Evolutionary conservation across 2,329 filamentous ascomycete genomes (phyloP).

Genomic region (Cercospora sp.): DNA sequence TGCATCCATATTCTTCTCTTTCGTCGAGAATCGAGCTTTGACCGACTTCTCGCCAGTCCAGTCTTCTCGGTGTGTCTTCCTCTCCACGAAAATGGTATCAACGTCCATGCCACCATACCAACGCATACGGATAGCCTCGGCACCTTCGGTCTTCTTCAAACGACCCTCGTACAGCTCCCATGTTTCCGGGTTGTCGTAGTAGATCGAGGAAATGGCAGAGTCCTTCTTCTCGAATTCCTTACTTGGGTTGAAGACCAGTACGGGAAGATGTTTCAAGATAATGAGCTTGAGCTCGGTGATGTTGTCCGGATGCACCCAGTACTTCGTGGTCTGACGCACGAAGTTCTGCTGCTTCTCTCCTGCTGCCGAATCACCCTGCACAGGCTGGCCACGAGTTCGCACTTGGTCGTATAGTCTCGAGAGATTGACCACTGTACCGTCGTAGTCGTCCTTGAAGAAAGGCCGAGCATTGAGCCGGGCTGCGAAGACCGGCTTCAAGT

Average conservation of each 20-base stretch:
- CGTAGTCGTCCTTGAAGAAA: constrained; percentile 99
- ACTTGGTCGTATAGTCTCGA: constrained; percentile 95
- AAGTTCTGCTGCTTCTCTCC: constrained; percentile 94
- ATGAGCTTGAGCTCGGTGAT: constrained; percentile 98
- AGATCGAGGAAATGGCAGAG: constrained; percentile 95
- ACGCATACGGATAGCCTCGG: constrained; percentile 89
- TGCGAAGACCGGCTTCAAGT: constrained; percentile 93
- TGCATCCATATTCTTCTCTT: constrained; percentile 96
- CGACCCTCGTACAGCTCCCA: constrained; percentile 95
- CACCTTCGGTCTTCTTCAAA: constrained; percentile 95
- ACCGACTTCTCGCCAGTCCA: constrained; percentile 99
- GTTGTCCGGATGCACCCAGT: constrained; percentile 98
- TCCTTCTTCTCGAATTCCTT: constrained; percentile 93
- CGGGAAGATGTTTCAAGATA: constrained; percentile 93
- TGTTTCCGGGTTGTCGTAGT: constrained; percentile 91
- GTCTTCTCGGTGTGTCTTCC: constrained; percentile 97
- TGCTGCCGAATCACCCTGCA: constrained; percentile 86
- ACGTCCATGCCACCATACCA: constrained; percentile 98
- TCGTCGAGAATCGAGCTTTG: constrained; percentile 90
- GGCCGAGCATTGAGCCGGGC: constrained; percentile 91
- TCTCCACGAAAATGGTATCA: constrained; percentile 94
- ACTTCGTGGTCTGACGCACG: constrained; percentile 95
- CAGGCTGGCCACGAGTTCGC: constrained; percentile 85
- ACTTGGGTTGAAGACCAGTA: constrained; percentile 93
- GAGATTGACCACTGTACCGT: constrained; percentile 89